A percentile compares a stretch with the other conserved stretches of the same genome.
phyloP scores from a whole-genome alignment of 257 asterid genomes.

The Gentiana straminea region DNA sequence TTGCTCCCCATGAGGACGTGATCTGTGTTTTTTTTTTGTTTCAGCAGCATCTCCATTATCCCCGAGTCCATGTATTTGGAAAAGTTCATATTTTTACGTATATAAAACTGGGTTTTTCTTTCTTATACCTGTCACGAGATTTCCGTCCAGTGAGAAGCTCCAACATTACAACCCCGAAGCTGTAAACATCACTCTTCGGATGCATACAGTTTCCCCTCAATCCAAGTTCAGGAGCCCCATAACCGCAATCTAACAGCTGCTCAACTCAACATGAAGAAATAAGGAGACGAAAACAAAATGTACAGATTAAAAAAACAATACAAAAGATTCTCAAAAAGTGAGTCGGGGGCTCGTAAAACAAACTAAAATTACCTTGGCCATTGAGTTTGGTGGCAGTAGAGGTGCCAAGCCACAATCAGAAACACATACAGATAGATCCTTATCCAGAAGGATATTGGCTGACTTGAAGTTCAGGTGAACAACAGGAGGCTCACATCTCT shows the following conservation, averaged over 20 bases:
- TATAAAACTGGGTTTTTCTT: no score
- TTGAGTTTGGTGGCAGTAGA: conserved; percentile 45
- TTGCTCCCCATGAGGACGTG: conserved; percentile 67
- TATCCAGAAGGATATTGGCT: conserved; percentile 60
- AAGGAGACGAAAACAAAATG: background rate
- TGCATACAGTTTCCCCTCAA: conserved; percentile 57
- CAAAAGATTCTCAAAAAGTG: no score
- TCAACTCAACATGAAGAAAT: background rate
- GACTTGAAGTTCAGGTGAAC: conserved; percentile 77
- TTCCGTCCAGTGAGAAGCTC: conserved; percentile 82
- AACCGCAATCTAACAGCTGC: conserved; percentile 84
- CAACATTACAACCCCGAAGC: conserved; percentile 89
- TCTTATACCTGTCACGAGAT: conserved; percentile 63
- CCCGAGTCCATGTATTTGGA: background rate
- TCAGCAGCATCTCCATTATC: background rate
- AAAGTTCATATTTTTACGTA: background rate
- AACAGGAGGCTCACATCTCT: conserved; percentile 55
- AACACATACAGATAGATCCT: conserved; percentile 50
- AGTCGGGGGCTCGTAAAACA: no score
- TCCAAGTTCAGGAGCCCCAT: conserved; percentile 91
- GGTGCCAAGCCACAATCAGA: conserved; percentile 81
- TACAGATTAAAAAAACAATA: no score
- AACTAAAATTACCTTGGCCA: conserved; percentile 35
- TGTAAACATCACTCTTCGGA: conserved; percentile 59
- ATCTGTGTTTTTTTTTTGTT: conserved; percentile 27